These are phyloP conservation scores for Phytophthora pistaciae DNA, from an alignment of 352 stramenopile genomes.

Conservation along the genomic window DNA sequence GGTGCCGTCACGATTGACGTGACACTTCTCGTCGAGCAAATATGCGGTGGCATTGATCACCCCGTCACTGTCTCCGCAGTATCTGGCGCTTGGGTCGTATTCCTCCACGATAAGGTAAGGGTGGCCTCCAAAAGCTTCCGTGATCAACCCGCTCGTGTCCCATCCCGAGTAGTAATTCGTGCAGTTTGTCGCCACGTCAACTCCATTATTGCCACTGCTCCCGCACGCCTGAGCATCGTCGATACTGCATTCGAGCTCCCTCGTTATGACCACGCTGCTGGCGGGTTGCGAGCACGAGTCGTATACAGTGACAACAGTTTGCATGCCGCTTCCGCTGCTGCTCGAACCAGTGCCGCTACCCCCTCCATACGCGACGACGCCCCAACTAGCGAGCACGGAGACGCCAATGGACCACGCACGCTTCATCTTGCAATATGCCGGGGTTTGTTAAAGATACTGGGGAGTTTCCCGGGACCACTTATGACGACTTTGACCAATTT, in stretches of 20 bases:
- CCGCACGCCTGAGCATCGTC: background rate
- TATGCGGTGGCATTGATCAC: background rate
- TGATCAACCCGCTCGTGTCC: too few species aligned
- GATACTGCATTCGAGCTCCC: background rate
- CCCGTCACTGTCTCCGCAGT: too few species aligned
- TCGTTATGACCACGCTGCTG: background rate
- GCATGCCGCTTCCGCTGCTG: background rate
- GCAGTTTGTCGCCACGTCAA: background rate
- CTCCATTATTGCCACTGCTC: background rate
- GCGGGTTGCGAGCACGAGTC: background rate
- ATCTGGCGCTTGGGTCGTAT: too few species aligned
- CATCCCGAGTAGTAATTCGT: too few species aligned
- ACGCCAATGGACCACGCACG: background rate
- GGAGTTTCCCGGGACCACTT: too few species aligned
- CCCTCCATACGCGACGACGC: background rate
- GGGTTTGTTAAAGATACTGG: too few species aligned
- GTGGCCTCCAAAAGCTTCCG: too few species aligned
- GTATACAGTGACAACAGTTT: background rate
- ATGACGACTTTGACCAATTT: too few species aligned
- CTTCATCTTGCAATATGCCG: background rate
- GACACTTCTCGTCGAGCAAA: background rate
- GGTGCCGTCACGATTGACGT: background rate
- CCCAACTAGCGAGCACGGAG: background rate
- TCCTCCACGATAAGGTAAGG: too few species aligned
- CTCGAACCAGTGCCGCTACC: background rate